Evolutionary conservation across 352 stramenopile species (phyloP).

Genomic region (Phytophthora fragariaefolia): DNA sequence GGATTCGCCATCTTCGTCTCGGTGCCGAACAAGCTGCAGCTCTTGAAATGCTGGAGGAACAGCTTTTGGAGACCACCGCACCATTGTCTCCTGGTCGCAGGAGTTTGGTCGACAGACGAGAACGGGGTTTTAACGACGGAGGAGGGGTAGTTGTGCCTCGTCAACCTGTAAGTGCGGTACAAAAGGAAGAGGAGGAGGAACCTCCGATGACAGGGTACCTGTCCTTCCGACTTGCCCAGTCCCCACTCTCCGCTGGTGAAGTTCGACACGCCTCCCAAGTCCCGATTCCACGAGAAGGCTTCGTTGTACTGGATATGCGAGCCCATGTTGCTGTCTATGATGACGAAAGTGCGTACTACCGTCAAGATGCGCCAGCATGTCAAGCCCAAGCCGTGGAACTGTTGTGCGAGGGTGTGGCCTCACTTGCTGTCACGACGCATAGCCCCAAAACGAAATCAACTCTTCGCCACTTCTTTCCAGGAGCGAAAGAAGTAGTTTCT

Average conservation of each 20-base stretch:
- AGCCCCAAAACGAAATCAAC: slow-evolving; percentile 31
- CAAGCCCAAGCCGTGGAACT: slow-evolving; percentile 47
- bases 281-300: slow-evolving; percentile 31
- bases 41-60: slow-evolving; percentile 62
- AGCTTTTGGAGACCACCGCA: slow-evolving; percentile 44
- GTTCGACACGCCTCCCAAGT: slow-evolving; percentile 25
- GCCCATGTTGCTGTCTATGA: slow-evolving; percentile 46
- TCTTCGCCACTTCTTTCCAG: slow-evolving; percentile 31
- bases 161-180: neutral
- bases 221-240: slow-evolving; percentile 22
- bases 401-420: slow-evolving; percentile 21
- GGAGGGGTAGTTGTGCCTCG: neutral
- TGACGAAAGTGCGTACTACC: slow-evolving; percentile 56
- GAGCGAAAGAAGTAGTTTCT: slow-evolving; percentile 8
- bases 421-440: slow-evolving; percentile 11
- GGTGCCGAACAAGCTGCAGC: slow-evolving; percentile 57
- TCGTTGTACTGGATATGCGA: slow-evolving; percentile 44
- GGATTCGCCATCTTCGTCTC: slow-evolving; percentile 70
- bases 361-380: slow-evolving; percentile 24
- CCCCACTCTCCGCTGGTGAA: slow-evolving; percentile 19
- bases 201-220: slow-evolving; percentile 37
- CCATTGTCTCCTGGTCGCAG: slow-evolving; percentile 31
- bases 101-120: slow-evolving; percentile 29
- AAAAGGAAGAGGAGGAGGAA: slow-evolving; percentile 26
- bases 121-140: slow-evolving; percentile 18